Evolutionary conservation across 768 basidiomycete species (phyloP).

Genomic region (Phlebiopsis flavidoalba): DNA sequence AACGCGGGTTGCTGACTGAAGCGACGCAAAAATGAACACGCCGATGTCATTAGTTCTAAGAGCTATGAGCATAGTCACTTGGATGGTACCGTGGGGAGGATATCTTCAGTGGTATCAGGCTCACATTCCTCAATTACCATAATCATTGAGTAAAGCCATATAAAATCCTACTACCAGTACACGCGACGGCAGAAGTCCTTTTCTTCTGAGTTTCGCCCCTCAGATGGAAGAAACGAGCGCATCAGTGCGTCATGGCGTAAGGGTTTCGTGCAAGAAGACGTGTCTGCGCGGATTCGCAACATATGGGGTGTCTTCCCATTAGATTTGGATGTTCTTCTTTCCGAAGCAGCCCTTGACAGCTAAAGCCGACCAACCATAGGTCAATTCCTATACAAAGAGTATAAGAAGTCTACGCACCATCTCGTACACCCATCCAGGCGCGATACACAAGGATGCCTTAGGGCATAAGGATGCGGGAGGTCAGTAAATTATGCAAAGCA

Average conservation of each 20-base stretch:
- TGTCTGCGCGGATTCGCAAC: no score
- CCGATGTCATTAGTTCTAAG: background rate
- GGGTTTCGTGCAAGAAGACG: no score
- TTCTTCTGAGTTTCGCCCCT: no score
- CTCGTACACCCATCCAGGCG: background rate
- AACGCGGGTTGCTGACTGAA: background rate
- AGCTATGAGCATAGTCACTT: background rate
- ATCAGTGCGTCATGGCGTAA: no score
- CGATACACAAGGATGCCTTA: background rate
- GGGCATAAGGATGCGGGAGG: background rate
- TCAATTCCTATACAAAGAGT: background rate
- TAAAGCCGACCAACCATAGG: background rate
- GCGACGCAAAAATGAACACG: background rate
- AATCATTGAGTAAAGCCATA: no score
- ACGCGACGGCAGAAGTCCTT: no score
- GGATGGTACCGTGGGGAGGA: no score
- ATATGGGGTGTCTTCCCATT: no score
- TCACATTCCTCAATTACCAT: no score
- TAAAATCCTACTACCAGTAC: no score
- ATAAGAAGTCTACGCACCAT: background rate
- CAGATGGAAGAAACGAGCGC: no score
- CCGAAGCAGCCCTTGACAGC: background rate
- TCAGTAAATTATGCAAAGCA: background rate
- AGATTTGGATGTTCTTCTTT: background rate
- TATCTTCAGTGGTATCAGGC: no score